Evolutionary conservation across 768 basidiomycete genomes (phyloP).

Genomic region (Solioccasus polychromus): DNA sequence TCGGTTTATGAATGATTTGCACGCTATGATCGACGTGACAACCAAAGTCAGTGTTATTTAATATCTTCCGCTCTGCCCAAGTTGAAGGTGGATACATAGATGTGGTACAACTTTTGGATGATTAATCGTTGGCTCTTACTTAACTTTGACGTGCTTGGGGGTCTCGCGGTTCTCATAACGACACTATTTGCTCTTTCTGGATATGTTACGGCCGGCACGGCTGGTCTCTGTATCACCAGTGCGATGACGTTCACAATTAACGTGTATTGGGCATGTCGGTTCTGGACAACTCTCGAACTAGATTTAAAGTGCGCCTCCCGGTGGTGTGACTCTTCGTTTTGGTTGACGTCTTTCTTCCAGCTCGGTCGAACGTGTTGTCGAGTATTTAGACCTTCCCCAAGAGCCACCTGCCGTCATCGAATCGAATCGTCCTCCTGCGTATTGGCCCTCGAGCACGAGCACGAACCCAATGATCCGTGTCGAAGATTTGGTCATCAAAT

Average conservation of each 20-base stretch:
- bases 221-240: constrained; percentile 74
- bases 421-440: constrained; percentile 75
- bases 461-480: constrained; percentile 59
- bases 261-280: constrained; percentile 50
- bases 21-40: constrained; percentile 72
- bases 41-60: constrained; percentile 51
- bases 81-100: constrained; percentile 30
- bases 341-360: constrained; percentile 34
- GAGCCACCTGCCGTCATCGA: constrained; percentile 80
- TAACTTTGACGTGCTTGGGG: constrained; percentile 79
- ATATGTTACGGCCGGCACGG: constrained; percentile 56
- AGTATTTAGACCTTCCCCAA: constrained; percentile 87
- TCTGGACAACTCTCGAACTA: constrained; percentile 60
- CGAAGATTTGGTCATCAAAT: constrained; percentile 76
- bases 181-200: constrained; percentile 72
- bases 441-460: constrained; percentile 82
- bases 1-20: constrained; percentile 72
- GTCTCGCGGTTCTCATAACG: constrained; percentile 68
- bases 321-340: background rate
- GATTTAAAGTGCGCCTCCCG: constrained; percentile 62
- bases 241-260: constrained; percentile 58
- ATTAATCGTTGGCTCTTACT: constrained; percentile 82
- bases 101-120: constrained; percentile 92
- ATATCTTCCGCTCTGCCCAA: background rate
- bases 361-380: constrained; percentile 87